phyloP scores from a whole-genome alignment of 352 stramenopile genomes.

The Globisporangium megalacanthum region DNA sequence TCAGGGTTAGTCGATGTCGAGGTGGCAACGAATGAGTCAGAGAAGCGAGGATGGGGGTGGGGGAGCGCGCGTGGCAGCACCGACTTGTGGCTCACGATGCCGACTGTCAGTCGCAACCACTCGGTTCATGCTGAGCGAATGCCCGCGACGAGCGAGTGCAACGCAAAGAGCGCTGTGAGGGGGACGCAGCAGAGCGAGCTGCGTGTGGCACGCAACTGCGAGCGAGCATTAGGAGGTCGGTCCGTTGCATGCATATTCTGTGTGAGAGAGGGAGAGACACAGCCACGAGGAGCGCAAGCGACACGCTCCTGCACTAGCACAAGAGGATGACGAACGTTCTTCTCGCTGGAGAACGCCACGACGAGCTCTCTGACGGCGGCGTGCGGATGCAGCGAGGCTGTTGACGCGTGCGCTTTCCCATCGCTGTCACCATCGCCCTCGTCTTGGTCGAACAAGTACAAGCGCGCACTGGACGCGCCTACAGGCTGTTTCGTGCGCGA shows the following conservation, averaged over 20 bases:
- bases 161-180: conserved; percentile 55
- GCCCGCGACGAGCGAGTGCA: conserved; percentile 62
- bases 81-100: conserved; percentile 45
- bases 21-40: too few relatives aligned
- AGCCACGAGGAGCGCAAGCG: background rate
- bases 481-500: too few relatives aligned
- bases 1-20: too few relatives aligned
- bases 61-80: too few relatives aligned
- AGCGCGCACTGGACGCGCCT: background rate
- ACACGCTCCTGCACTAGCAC: background rate
- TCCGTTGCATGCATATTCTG: too few relatives aligned
- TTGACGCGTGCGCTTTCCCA: background rate
- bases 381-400: conserved; percentile 18
- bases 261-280: background rate
- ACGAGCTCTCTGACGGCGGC: conserved; percentile 51
- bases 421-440: too few relatives aligned
- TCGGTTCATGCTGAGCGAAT: conserved; percentile 54
- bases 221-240: too few relatives aligned
- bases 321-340: conserved; percentile 11
- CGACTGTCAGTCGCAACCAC: conserved; percentile 49
- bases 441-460: conserved; percentile 12
- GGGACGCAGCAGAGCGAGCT: conserved; percentile 48
- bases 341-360: conserved; percentile 55
- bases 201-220: too few relatives aligned
- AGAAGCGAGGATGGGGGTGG: too few relatives aligned